These are phyloP conservation scores for Fraxinus latifolia DNA, from an alignment of 305 asterid genomes.

Conservation along the genomic window DNA sequence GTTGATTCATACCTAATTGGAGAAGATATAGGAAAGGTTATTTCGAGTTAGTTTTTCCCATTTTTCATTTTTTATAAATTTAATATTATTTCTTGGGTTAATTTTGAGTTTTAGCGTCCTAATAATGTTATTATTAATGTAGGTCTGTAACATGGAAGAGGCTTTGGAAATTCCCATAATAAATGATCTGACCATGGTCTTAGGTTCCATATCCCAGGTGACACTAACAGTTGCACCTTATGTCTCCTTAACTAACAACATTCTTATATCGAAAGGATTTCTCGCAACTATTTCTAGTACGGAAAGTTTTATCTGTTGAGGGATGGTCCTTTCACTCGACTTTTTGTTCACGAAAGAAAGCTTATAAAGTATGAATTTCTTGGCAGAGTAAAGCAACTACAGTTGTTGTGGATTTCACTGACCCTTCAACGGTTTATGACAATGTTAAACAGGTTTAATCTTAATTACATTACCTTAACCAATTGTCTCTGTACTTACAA, in stretches of 20 bases:
- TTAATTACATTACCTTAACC: background rate
- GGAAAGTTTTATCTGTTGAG: background rate
- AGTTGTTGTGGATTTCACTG: conserved; percentile 84
- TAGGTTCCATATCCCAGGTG: conserved; percentile 87
- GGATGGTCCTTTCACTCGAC: background rate
- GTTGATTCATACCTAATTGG: conserved; percentile 69
- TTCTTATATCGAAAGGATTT: background rate
- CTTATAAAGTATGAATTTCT: background rate
- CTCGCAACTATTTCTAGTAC: background rate
- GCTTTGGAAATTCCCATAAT: conserved; percentile 74
- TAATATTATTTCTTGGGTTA: background rate
- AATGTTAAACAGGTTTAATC: conserved; percentile 67
- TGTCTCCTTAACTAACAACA: background rate
- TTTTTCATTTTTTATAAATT: background rate
- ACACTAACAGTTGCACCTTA: background rate
- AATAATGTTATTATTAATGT: background rate
- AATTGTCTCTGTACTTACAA: background rate
- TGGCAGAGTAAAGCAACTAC: conserved; percentile 57
- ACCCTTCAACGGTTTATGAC: conserved; percentile 75
- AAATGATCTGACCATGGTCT: conserved; percentile 74
- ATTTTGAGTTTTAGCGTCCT: background rate
- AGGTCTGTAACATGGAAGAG: conserved; percentile 89
- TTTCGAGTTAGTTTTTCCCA: background rate
- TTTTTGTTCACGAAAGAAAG: background rate
- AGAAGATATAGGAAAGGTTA: conserved; percentile 76